Evolutionary conservation across 441 rosid genomes (phyloP).

Genomic region (Croton setiger): DNA sequence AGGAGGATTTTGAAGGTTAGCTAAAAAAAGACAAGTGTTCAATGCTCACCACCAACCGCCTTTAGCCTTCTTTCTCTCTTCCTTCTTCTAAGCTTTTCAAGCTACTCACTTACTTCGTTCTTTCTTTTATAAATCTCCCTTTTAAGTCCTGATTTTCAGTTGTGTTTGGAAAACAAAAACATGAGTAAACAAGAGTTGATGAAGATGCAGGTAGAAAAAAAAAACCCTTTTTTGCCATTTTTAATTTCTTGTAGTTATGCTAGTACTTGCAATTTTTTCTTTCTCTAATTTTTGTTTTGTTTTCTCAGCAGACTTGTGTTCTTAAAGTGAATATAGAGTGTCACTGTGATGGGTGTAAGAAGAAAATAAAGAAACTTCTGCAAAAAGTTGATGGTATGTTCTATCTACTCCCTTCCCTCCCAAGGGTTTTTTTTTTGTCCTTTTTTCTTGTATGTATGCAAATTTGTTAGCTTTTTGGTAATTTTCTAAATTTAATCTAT

Average conservation of each 20-base stretch:
- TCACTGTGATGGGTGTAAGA: slow-evolving; percentile 90
- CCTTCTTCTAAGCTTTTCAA: slow-evolving; percentile 14
- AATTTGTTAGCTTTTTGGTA: not conserved
- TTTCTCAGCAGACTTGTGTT: slow-evolving; percentile 66
- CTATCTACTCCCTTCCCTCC: not conserved
- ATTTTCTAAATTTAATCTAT: not conserved
- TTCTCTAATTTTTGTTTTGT: slow-evolving; percentile 3
- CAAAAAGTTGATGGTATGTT: slow-evolving; percentile 75
- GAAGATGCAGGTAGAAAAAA: slow-evolving; percentile 68
- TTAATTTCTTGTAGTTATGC: slow-evolving; percentile 2
- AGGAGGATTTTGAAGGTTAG: not conserved
- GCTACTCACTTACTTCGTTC: slow-evolving; percentile 11
- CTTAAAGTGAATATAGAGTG: slow-evolving; percentile 72
- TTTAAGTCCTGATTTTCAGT: not conserved
- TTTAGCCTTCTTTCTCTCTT: slow-evolving; percentile 26
- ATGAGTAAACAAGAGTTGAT: slow-evolving; percentile 74
- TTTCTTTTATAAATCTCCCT: not conserved
- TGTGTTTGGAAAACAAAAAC: slow-evolving; percentile 12
- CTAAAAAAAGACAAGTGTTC: slow-evolving; percentile 32
- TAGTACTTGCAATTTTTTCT: not conserved
- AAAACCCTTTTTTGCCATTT: not conserved
- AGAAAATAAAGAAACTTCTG: slow-evolving; percentile 69
- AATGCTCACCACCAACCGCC: slow-evolving; percentile 40
- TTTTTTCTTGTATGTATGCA: not conserved
- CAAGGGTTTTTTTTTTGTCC: no score